These are phyloP conservation scores for Tricholoma saponaceum DNA, from an alignment of 768 basidiomycete genomes.

Conservation along the genomic window DNA sequence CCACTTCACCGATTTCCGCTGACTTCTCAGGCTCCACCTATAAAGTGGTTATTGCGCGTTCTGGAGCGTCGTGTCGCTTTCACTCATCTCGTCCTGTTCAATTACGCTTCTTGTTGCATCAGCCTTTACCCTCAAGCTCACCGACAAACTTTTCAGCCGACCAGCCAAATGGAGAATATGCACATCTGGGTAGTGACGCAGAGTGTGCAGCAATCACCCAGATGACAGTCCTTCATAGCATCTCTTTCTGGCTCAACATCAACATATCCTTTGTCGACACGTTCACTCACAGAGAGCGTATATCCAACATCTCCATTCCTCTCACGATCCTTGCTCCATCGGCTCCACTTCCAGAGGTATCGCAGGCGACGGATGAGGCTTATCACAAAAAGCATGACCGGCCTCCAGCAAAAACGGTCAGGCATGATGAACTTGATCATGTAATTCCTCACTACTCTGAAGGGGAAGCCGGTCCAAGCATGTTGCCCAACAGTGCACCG, in stretches of 20 bases:
- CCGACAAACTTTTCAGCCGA: conserved; percentile 41
- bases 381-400: conserved; percentile 88
- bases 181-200: conserved; percentile 50
- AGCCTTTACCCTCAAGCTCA: conserved; percentile 45
- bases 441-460: conserved; percentile 64
- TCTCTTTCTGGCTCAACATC: conserved; percentile 72
- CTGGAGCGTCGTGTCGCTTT: conserved; percentile 90
- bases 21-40: conserved; percentile 38
- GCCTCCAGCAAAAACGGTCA: conserved; percentile 67
- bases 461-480: conserved; percentile 75
- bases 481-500: conserved; percentile 57
- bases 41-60: conserved; percentile 64
- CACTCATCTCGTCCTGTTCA: conserved; percentile 72
- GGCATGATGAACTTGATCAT: conserved; percentile 62
- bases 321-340: conserved; percentile 68
- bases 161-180: conserved; percentile 39
- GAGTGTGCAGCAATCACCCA: conserved; percentile 79
- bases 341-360: conserved; percentile 76
- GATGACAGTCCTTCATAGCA: conserved; percentile 75
- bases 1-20: conserved; percentile 29
- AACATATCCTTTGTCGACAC: conserved; percentile 77
- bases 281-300: conserved; percentile 60
- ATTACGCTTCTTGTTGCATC: conserved; percentile 79
- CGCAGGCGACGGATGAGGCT: conserved; percentile 64
- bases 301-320: conserved; percentile 63